Percentiles rank a stretch among this genome's conserved stretches.
These are phyloP conservation scores for Endocalyx cinctus DNA, from an alignment of 2,329 filamentous ascomycete species.

Conservation along the genomic window DNA sequence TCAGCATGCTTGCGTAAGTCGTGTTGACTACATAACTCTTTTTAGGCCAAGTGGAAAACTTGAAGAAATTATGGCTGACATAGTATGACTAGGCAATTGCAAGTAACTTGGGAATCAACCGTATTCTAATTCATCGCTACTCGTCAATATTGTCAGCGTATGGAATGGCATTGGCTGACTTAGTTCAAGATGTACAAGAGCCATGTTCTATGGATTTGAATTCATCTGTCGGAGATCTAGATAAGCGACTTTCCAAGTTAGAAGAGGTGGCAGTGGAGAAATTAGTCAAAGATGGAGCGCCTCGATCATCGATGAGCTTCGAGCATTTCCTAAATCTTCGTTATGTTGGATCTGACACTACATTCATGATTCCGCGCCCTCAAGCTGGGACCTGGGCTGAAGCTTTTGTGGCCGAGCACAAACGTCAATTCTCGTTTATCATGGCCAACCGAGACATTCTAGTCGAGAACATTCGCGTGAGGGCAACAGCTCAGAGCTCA, in stretches of 20 bases:
- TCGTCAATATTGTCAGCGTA: conserved; percentile 34
- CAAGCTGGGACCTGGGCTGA: conserved; percentile 1
- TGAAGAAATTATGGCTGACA: background rate
- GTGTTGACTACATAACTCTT: background rate
- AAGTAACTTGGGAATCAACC: conserved; percentile 32
- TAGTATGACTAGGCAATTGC: conserved; percentile 25
- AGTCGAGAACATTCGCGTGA: conserved; percentile 3
- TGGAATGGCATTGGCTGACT: conserved; percentile 15
- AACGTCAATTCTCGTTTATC: conserved; percentile 5
- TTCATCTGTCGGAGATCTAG: background rate
- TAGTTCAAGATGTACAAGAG: background rate
- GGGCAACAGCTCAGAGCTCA: conserved; percentile 1
- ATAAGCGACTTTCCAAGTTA: conserved; percentile 4
- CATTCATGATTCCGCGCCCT: conserved; percentile 5
- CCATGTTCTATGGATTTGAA: background rate
- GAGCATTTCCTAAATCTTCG: conserved; percentile 6
- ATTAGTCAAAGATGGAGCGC: background rate
- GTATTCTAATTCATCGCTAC: conserved; percentile 37
- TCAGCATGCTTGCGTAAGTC: conserved; percentile 38
- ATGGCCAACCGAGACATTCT: conserved; percentile 1
- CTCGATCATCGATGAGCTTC: background rate
- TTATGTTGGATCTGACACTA: conserved; percentile 4
- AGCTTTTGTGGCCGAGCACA: conserved; percentile 4
- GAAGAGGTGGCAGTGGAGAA: conserved; percentile 6
- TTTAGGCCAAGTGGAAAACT: too few relatives aligned